Conservation (phyloP, 495 filamentous ascomycete species). For the Trichoderma orchidacearum region DNA sequence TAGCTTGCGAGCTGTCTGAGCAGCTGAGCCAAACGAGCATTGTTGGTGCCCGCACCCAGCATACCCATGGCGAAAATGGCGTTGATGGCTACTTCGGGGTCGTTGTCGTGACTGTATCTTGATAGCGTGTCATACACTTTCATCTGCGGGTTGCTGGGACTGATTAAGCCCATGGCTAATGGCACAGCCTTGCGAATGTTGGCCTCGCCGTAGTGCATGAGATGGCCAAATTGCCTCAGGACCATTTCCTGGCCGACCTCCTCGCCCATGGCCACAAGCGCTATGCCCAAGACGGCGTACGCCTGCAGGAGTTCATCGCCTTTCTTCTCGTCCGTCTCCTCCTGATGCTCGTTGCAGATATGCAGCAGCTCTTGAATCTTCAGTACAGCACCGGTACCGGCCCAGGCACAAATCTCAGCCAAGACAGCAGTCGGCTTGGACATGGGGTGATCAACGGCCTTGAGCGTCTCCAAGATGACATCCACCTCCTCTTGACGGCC, state of each 20-base stretch:
- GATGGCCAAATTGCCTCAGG: constrained; percentile 86
- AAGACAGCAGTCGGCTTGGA: constrained; percentile 80
- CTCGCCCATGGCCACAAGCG: constrained; percentile 94
- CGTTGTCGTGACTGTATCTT: constrained; percentile 97
- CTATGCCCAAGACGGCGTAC: constrained; percentile 89
- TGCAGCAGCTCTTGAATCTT: constrained; percentile 94
- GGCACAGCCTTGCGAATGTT: constrained; percentile 95
- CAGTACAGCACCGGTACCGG: constrained; percentile 88
- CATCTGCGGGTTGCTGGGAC: constrained; percentile 98
- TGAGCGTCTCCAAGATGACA: constrained; percentile 84
- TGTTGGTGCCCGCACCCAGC: constrained; percentile 93
- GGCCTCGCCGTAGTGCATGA: constrained; percentile 98
- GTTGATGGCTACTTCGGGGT: constrained; percentile 96
- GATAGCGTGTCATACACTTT: constrained; percentile 98
- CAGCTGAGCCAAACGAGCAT: constrained; percentile 88
- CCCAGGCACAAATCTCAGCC: constrained; percentile 93
- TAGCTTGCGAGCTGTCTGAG: constrained; percentile 91
- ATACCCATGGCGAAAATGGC: constrained; percentile 99
- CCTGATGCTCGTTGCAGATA: constrained; percentile 94
- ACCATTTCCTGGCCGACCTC: constrained; percentile 99
- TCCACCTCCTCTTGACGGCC: constrained; percentile 96
- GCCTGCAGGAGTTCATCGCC: constrained; percentile 87
- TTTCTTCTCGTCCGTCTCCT: constrained; percentile 81
- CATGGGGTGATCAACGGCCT: constrained; percentile 92
- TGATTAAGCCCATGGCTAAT: constrained; percentile 92